phyloP scores from a whole-genome alignment of 768 basidiomycete genomes.

The Termitomyces sp. region DNA sequence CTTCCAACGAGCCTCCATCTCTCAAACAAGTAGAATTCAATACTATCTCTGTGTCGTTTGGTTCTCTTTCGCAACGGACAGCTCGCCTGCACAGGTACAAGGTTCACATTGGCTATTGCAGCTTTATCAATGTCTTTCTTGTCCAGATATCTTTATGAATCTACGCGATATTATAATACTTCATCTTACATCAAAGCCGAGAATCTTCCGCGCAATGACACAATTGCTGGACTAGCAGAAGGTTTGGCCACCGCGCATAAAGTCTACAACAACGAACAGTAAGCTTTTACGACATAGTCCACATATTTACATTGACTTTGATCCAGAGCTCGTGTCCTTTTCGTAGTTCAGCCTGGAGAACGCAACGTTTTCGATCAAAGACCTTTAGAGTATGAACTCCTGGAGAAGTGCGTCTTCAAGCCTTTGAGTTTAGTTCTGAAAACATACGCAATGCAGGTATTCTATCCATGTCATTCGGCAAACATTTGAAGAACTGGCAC shows the following conservation, averaged over 20 bases:
- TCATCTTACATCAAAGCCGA: slow-evolving; percentile 45
- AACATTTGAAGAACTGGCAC: slow-evolving; percentile 65
- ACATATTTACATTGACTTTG: not conserved
- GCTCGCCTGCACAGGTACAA: slow-evolving; percentile 73
- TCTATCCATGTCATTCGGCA: slow-evolving; percentile 69
- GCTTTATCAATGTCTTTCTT: not conserved
- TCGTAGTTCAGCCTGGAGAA: slow-evolving; percentile 87
- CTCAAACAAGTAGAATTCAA: slow-evolving; percentile 99
- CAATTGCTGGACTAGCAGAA: slow-evolving; percentile 59
- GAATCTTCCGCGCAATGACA: slow-evolving; percentile 71
- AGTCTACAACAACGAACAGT: slow-evolving; percentile 60
- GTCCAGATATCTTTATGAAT: slow-evolving; percentile 56
- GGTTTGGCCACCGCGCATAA: slow-evolving; percentile 80
- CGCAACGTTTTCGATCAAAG: slow-evolving; percentile 95
- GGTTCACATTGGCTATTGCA: not conserved
- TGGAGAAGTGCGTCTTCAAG: slow-evolving; percentile 53
- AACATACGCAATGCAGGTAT: slow-evolving; percentile 40
- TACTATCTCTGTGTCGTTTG: slow-evolving; percentile 92
- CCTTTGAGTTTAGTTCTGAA: not conserved
- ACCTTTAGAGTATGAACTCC: slow-evolving; percentile 79
- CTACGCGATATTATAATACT: slow-evolving; percentile 62
- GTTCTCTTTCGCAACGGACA: slow-evolving; percentile 61
- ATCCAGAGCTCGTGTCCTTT: slow-evolving; percentile 53
- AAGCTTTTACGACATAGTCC: slow-evolving; percentile 8
- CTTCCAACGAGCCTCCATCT: slow-evolving; percentile 26